These are phyloP conservation scores for Stramenopiles sp. DNA, from an alignment of 352 stramenopile species.

Conservation along the genomic window DNA sequence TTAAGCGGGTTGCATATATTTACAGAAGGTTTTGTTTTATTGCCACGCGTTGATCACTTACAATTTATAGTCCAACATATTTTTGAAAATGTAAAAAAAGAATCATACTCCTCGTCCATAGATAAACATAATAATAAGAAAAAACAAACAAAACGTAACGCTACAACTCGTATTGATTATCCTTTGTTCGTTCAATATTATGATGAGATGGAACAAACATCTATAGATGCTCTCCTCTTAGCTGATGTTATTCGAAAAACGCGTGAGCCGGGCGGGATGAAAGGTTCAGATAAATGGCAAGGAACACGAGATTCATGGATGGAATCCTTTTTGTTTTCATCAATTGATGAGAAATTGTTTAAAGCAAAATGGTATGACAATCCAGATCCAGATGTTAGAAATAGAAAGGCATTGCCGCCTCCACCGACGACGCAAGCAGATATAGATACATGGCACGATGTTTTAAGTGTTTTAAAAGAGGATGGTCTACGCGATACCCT, in stretches of 20 bases:
- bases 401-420: background rate
- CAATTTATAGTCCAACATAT: background rate
- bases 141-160: too few relatives aligned
- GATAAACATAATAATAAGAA: too few relatives aligned
- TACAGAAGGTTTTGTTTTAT: background rate
- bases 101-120: too few relatives aligned
- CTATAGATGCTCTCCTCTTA: background rate
- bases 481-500: background rate
- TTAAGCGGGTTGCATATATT: background rate
- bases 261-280: background rate
- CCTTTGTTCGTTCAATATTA: background rate
- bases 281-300: background rate
- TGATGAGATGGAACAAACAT: slow-evolving; percentile 7
- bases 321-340: background rate
- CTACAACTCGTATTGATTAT: background rate
- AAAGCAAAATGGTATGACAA: background rate
- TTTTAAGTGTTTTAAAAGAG: background rate
- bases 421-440: background rate
- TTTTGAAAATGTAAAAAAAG: background rate
- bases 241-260: background rate
- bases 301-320: background rate
- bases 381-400: slow-evolving; percentile 1
- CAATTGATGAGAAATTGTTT: background rate
- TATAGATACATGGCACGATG: background rate
- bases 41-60: background rate